These are phyloP conservation scores for Beta corolliflora DNA, from an alignment of 179 eudicot species.

Conservation along the genomic window DNA sequence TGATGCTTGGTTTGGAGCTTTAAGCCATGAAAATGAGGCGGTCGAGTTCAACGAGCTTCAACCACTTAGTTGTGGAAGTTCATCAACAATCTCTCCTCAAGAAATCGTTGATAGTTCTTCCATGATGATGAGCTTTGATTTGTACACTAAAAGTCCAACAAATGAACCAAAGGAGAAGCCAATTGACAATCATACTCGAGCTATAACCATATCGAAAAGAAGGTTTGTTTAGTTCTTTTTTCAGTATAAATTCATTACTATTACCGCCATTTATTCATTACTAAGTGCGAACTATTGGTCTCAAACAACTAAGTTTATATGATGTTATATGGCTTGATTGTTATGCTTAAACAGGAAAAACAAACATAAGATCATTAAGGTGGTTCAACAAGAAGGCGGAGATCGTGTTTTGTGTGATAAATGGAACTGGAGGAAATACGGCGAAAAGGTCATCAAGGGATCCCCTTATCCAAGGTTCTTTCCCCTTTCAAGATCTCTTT, in stretches of 20 bases:
- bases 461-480: slow-evolving; percentile 81
- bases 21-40: slow-evolving; percentile 2
- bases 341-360: slow-evolving; percentile 50
- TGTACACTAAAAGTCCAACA: not conserved
- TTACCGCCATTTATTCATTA: no score
- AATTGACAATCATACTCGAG: not conserved
- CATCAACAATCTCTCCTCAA: not conserved
- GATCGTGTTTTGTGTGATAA: slow-evolving; percentile 57
- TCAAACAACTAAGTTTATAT: not conserved
- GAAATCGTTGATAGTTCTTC: not conserved
- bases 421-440: slow-evolving; percentile 99
- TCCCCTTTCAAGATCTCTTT: not conserved
- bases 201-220: slow-evolving; percentile 17
- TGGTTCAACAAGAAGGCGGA: slow-evolving; percentile 52
- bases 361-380: slow-evolving; percentile 55
- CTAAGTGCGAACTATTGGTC: not conserved
- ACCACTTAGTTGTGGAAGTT: slow-evolving; percentile 35
- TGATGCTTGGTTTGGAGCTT: slow-evolving; percentile 11
- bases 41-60: slow-evolving; percentile 34
- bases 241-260: no score
- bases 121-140: not conserved
- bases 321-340: not conserved
- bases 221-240: slow-evolving; percentile 16
- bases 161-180: slow-evolving; percentile 11
- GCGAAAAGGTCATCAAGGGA: slow-evolving; percentile 93